Evolutionary conservation across 345 rosid genomes (phyloP).

Genomic region (Xanthoceras sorbifolium): DNA sequence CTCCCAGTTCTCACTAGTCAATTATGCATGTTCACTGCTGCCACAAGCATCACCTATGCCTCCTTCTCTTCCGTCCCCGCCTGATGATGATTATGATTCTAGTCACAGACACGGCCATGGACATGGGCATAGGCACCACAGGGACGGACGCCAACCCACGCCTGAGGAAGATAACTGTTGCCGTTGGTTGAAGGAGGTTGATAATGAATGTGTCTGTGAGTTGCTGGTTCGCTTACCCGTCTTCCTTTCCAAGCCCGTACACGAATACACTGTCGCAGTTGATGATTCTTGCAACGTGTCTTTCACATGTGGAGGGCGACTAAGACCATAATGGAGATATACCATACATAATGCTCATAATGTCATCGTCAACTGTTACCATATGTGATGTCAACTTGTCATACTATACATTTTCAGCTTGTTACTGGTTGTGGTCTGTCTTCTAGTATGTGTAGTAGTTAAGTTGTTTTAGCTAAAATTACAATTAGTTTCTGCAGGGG

Average conservation of each 20-base stretch:
- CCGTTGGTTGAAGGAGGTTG: conserved; percentile 70
- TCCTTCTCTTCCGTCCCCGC: conserved; percentile 28
- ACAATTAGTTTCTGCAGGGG: background rate
- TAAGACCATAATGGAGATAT: conserved; percentile 28
- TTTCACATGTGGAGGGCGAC: conserved; percentile 56
- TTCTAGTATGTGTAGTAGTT: background rate
- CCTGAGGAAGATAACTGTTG: conserved; percentile 60
- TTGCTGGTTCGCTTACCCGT: conserved; percentile 69
- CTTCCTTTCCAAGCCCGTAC: conserved; percentile 67
- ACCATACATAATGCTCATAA: background rate
- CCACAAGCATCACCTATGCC: conserved; percentile 33
- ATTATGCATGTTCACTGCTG: conserved; percentile 60
- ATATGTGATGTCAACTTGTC: background rate
- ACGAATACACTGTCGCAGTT: conserved; percentile 54
- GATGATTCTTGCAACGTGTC: conserved; percentile 56
- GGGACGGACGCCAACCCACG: conserved; percentile 27
- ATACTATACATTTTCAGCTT: background rate
- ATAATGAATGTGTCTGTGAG: conserved; percentile 77
- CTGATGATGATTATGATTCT: conserved; percentile 1
- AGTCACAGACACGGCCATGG: conserved; percentile 6
- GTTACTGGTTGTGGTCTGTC: background rate
- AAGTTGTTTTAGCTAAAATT: background rate
- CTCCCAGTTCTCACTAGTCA: conserved; percentile 65
- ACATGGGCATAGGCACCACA: conserved; percentile 18
- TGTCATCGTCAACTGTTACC: background rate